These are phyloP conservation scores for Hericium coralloides DNA, from an alignment of 768 basidiomycete species.

Conservation along the genomic window DNA sequence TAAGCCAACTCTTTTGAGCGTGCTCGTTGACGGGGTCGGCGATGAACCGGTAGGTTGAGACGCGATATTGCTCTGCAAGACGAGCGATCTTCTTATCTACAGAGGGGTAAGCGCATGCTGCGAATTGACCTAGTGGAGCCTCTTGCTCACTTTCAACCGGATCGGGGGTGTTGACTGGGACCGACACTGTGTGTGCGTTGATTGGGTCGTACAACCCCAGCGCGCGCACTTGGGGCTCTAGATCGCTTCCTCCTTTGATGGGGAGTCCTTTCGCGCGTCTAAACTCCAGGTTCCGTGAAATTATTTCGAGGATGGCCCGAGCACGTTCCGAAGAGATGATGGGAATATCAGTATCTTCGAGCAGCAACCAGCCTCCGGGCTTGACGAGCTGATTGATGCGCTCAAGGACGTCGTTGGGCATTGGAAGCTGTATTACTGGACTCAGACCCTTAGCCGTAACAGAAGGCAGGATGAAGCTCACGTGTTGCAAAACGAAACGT, in stretches of 20 bases:
- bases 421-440: constrained; percentile 10
- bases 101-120: no score
- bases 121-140: no score
- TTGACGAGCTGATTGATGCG: constrained; percentile 15
- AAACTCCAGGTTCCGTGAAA: no score
- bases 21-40: not conserved
- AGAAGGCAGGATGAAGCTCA: not conserved
- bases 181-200: constrained; percentile 1
- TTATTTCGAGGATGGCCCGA: no score
- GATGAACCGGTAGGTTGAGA: not conserved
- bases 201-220: constrained; percentile 1
- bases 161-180: not conserved
- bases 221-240: no score
- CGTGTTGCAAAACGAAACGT: constrained; percentile 17
- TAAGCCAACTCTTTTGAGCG: not conserved
- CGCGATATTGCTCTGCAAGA: no score
- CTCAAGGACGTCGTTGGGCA: constrained; percentile 9
- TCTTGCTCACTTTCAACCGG: no score
- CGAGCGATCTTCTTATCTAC: no score
- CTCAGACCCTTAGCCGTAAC: not conserved
- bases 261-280: no score
- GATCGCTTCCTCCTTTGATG: no score
- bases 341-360: constrained; percentile 14
- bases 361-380: constrained; percentile 19
- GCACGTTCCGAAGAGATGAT: no score